Conservation (phyloP, 768 basidiomycete species). For the Hysterangium stoloniferum region DNA sequence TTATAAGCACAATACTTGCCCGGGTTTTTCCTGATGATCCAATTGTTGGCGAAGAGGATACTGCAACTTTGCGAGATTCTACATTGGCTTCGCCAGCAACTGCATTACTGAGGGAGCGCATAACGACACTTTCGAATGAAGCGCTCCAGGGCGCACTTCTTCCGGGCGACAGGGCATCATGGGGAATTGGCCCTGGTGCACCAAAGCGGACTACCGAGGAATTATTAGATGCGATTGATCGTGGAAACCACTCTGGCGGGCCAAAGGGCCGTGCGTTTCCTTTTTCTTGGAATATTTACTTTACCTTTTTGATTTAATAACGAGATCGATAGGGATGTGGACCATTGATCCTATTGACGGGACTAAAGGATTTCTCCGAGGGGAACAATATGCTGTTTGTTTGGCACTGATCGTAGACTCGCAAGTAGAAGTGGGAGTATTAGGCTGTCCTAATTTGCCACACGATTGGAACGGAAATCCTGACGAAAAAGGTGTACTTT, state of each 20-base stretch:
- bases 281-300: neutral
- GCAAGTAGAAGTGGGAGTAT: conserved; percentile 72
- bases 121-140: conserved; percentile 78
- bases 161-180: conserved; percentile 51
- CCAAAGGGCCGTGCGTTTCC: conserved; percentile 51
- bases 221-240: conserved; percentile 81
- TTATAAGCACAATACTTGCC: conserved; percentile 74
- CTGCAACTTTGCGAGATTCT: conserved; percentile 55
- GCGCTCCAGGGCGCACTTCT: conserved; percentile 49
- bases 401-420: conserved; percentile 76
- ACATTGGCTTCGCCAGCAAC: conserved; percentile 27
- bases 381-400: conserved; percentile 91
- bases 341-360: conserved; percentile 89
- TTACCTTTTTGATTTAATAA: conserved; percentile 6
- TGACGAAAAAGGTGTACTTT: conserved; percentile 69
- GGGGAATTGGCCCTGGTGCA: conserved; percentile 65
- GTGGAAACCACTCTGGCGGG: conserved; percentile 71
- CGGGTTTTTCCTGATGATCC: conserved; percentile 76
- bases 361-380: conserved; percentile 87
- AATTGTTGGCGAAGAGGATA: conserved; percentile 95
- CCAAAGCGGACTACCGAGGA: conserved; percentile 40
- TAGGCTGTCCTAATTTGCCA: conserved; percentile 90
- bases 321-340: conserved; percentile 57
- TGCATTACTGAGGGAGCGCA: conserved; percentile 45
- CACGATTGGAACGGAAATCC: conserved; percentile 39